Base-by-base conservation (phyloP, 768 basidiomycete species). In the Pulveroboletus sp. region DNA sequence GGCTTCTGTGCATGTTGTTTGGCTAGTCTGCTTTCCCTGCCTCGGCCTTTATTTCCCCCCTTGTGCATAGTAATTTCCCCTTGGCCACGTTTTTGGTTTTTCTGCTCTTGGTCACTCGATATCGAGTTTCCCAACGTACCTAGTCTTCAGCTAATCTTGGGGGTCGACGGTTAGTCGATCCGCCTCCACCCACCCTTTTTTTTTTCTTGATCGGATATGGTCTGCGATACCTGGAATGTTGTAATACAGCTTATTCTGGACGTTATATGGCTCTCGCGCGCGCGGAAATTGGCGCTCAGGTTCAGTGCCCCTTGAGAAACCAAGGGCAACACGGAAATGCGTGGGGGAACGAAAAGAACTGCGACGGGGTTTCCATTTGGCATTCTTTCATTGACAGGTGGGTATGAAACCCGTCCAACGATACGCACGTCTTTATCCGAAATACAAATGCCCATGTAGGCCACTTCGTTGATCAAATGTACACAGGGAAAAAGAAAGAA, bases 181-280 rank as follows among this genome's bases (percentile, higher is more conserved):
- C 35, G 43, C 43, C 46, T 37, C 51, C 21, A 37, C 42, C 47
- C 19, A 35, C 45, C 5, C 20, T 12, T 36, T 43, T 35, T 50
- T 60, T 43, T 35, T 50, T 60, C 54, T 60, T 65, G 65, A 53
- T 66, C 56, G 58, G 56, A 68, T 63, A 55, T 49, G 51, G 60
- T 52, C 62, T 64, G 66, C 62, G 53, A 66, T 66, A 69, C 65
- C 65, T 66, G 67, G 60, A 51, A 63, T 69, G 65, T 67, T 66
- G 67, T 66, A 66, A 65, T 66, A 66, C 63, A 69, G 45, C 53
- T 55, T 53, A 55, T 60, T 60, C 56, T 65, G 65, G 67, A 67
- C 53, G 20, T 21, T 45, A n/a, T 41, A n/a, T n/a, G n/a, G n/a
- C n/a, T n/a, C n/a, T 37, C 16, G 11, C 23, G 17, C 23, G 11